phyloP scores from a whole-genome alignment of 2,329 filamentous ascomycete species.

The Podosphaera xanthii region DNA sequence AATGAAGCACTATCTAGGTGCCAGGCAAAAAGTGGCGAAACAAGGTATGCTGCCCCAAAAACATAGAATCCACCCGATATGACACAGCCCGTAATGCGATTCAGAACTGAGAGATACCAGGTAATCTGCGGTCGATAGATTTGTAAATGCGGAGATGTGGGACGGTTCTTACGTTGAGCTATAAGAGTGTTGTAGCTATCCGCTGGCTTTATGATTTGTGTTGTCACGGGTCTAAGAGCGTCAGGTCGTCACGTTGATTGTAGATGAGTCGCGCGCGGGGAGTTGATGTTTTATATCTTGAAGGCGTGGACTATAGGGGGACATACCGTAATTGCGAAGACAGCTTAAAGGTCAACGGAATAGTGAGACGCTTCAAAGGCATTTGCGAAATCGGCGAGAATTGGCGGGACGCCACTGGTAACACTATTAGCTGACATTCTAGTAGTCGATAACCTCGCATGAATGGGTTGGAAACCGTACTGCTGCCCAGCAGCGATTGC shows the following conservation, averaged over 20 bases:
- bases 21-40: constrained; percentile 40
- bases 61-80: constrained; percentile 42
- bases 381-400: constrained; percentile 20
- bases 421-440: constrained; percentile 2
- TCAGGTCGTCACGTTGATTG: constrained; percentile 1
- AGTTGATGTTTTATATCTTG: background rate
- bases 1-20: constrained; percentile 41
- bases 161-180: constrained; percentile 43
- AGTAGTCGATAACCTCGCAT: background rate
- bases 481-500: constrained; percentile 21
- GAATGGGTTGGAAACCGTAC: background rate
- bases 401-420: constrained; percentile 21
- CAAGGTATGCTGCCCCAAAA: constrained; percentile 43
- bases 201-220: constrained; percentile 21
- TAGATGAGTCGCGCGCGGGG: background rate
- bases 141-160: constrained; percentile 42
- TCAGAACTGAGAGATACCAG: constrained; percentile 35
- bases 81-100: constrained; percentile 40
- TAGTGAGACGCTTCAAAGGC: constrained; percentile 18
- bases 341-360: constrained; percentile 20
- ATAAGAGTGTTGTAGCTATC: constrained; percentile 34
- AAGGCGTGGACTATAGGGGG: background rate
- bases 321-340: constrained; percentile 25
- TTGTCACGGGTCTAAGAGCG: constrained; percentile 22
- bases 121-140: constrained; percentile 54